Evolutionary conservation across 768 basidiomycete species (phyloP).

Genomic region (Pisolithus sp.): DNA sequence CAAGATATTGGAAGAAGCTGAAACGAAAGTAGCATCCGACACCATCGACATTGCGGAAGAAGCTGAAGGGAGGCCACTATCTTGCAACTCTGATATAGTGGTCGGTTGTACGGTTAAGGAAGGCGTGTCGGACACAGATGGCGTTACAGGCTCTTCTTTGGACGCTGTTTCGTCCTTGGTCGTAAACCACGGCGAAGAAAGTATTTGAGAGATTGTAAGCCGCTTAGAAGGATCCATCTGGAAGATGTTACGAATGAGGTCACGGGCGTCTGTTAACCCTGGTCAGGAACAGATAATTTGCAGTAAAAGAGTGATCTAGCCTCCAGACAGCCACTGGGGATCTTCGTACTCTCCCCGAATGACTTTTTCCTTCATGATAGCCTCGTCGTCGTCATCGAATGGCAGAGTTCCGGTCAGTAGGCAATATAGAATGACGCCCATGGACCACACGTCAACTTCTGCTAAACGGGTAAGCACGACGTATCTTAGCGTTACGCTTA

Average conservation of each 20-base stretch:
- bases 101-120: conserved; percentile 19
- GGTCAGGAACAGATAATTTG: not conserved
- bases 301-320: conserved; percentile 36
- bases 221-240: conserved; percentile 72
- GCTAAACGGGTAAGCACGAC: conserved; percentile 11
- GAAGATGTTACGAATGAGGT: conserved; percentile 73
- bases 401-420: conserved; percentile 85
- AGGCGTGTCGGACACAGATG: conserved; percentile 27
- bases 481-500: conserved; percentile 3
- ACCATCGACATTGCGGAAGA: conserved; percentile 42
- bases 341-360: conserved; percentile 85
- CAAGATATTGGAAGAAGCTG: conserved; percentile 44
- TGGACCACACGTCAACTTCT: conserved; percentile 96
- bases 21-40: conserved; percentile 43
- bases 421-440: conserved; percentile 87
- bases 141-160: conserved; percentile 22
- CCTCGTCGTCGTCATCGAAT: conserved; percentile 87
- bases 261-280: conserved; percentile 63
- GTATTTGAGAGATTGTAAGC: conserved; percentile 75
- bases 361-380: conserved; percentile 76
- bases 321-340: conserved; percentile 84
- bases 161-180: conserved; percentile 13
- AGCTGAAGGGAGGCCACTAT: conserved; percentile 26
- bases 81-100: conserved; percentile 6
- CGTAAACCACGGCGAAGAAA: conserved; percentile 84